Base-by-base conservation (phyloP, 2,329 filamentous ascomycete genomes). In the Neonectria coccinea region DNA sequence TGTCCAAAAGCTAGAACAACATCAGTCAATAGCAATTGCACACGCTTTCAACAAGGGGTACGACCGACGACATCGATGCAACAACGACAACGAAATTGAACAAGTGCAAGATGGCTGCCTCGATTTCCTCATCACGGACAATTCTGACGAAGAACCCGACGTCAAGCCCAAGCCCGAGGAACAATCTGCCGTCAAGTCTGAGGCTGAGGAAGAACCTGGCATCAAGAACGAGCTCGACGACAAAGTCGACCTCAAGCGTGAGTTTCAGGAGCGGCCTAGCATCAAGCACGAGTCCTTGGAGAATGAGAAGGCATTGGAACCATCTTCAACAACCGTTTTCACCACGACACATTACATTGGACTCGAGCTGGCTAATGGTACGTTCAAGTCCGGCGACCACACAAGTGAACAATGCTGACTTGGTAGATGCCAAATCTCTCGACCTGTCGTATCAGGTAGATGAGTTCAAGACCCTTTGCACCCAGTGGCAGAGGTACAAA, bases 331-430 rank as follows among this genome's bases (percentile, higher is more conserved):
- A 47, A 82, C 84, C 60, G 82, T 98, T 29, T 97, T 92, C 77
- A 98, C 95, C 0, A 94, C 93, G 25, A 97, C 94, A 1, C 95
- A 94, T 78, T 99, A 98, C 76, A 93, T 99, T 75, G 96, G 96
- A 39, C 85, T 98, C 52, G 91, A 95, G 72, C 81, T 97, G 59
- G 85, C 86, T 41, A 87, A 90, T 83, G 91, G 92, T 93, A 85
- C 77, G 87, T 82, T 42, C 36, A 9, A 11, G 18, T 3, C 47
- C 51, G 25, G 42, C 47, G 16, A 33, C 53, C 29, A 39, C 57
- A 29, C 33, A 5, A 25, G 48, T 50, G n/a, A 47, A 59, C 42
- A 53, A 58, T 69, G 61, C 79, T 81, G 72, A 83, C 75, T 58
- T 70, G 54, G 63, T 77, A 89, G 90, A 86, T 62, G 86, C 88